A percentile compares a stretch with the other conserved stretches of the same genome.
These are phyloP conservation scores for Sporothrix brasiliensis DNA, from an alignment of 2,329 filamentous ascomycete genomes.

Conservation along the genomic window DNA sequence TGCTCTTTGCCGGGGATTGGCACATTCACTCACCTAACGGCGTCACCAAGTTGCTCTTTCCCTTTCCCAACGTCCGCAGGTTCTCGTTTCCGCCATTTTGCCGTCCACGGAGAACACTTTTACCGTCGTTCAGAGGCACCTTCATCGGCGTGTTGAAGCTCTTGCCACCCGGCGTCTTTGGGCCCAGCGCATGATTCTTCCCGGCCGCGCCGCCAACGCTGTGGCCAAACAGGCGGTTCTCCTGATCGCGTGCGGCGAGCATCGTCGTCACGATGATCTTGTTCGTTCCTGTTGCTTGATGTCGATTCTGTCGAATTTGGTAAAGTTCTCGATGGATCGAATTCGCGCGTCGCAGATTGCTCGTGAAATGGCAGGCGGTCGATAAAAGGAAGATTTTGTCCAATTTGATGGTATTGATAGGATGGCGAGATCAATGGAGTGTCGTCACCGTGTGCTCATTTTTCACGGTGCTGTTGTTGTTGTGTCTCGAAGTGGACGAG, in stretches of 20 bases:
- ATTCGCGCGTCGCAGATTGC: not conserved
- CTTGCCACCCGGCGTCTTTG: slow-evolving; percentile 78
- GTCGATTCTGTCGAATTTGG: not conserved
- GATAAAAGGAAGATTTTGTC: not conserved
- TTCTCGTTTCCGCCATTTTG: slow-evolving; percentile 58
- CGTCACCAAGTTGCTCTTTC: slow-evolving; percentile 71
- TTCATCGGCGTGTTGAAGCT: slow-evolving; percentile 83
- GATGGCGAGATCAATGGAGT: not conserved
- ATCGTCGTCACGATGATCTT: slow-evolving; percentile 49
- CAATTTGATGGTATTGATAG: slow-evolving; percentile 13
- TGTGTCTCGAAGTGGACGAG: slow-evolving; percentile 28
- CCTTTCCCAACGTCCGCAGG: slow-evolving; percentile 54
- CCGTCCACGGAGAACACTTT: slow-evolving; percentile 59
- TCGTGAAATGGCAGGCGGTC: not conserved
- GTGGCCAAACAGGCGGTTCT: slow-evolving; percentile 78
- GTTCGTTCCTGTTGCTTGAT: not conserved
- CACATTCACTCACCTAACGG: slow-evolving; percentile 67
- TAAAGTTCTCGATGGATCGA: not conserved
- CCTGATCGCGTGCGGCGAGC: slow-evolving; percentile 81
- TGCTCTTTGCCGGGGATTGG: not conserved
- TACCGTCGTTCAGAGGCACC: slow-evolving; percentile 79
- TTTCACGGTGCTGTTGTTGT: slow-evolving; percentile 29
- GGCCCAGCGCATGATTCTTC: slow-evolving; percentile 71
- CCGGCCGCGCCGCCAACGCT: slow-evolving; percentile 66
- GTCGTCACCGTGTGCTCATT: slow-evolving; percentile 14